These are phyloP conservation scores for Neurospora sp. DNA, from an alignment of 495 filamentous ascomycete genomes.

Conservation along the genomic window DNA sequence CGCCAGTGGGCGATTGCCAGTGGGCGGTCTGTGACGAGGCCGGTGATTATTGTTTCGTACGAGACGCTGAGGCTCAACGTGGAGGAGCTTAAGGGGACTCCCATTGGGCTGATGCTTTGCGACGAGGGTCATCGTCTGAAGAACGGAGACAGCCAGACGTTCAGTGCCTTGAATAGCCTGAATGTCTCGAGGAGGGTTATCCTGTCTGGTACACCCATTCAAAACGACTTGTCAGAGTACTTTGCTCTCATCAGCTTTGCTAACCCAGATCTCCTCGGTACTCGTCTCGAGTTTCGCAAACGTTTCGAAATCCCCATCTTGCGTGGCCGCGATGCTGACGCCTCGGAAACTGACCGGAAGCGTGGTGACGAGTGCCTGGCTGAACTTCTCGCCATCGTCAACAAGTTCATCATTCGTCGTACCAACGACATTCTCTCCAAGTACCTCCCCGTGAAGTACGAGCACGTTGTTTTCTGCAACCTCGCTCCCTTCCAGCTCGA, in stretches of 20 bases:
- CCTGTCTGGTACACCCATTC: conserved; percentile 92
- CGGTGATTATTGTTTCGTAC: conserved; percentile 99
- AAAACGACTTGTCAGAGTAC: conserved; percentile 96
- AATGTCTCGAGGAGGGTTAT: conserved; percentile 91
- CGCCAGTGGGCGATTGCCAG: conserved; percentile 90
- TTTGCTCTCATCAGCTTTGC: conserved; percentile 95
- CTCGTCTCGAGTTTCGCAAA: conserved; percentile 86
- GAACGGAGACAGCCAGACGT: conserved; percentile 93
- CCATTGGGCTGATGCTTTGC: conserved; percentile 91
- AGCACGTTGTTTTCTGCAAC: conserved; percentile 99
- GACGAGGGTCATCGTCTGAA: conserved; percentile 98
- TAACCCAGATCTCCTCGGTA: conserved; percentile 86
- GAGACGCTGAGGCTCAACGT: conserved; percentile 89
- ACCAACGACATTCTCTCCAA: conserved; percentile 98
- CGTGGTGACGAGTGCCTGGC: conserved; percentile 75
- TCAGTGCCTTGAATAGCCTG: conserved; percentile 76
- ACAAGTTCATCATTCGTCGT: conserved; percentile 97
- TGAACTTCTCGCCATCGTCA: conserved; percentile 77
- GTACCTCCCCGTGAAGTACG: conserved; percentile 97
- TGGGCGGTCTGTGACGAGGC: conserved; percentile 80
- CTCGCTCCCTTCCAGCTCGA: conserved; percentile 84
- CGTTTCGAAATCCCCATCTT: conserved; percentile 90
- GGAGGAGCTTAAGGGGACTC: conserved; percentile 73
- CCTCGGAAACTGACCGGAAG: conserved; percentile 69
- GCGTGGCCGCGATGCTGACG: conserved; percentile 82